phyloP scores from a whole-genome alignment of 2,329 filamentous ascomycete species.

The Aspergillus sp. region DNA sequence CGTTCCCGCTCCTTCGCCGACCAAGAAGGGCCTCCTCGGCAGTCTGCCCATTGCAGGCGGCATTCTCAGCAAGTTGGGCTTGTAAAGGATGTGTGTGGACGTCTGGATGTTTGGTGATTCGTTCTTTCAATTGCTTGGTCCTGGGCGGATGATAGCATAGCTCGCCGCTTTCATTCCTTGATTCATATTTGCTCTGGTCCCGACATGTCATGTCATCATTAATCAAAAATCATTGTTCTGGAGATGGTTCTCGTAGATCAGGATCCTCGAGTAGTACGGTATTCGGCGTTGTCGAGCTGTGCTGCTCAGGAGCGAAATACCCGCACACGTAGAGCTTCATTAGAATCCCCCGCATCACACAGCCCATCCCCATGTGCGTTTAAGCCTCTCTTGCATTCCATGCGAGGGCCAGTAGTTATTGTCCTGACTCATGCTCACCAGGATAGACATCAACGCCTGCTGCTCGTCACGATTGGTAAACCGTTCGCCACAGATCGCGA shows the following conservation, averaged over 20 bases:
- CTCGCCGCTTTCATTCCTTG: neutral
- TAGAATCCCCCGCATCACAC: neutral
- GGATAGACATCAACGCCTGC: neutral
- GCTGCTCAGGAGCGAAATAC: neutral
- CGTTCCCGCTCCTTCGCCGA: neutral
- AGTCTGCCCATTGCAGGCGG: neutral
- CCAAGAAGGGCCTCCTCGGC: neutral
- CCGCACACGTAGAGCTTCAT: neutral
- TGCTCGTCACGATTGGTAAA: neutral
- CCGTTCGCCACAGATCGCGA: neutral
- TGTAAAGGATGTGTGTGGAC: too few species aligned
- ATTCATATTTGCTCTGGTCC: neutral
- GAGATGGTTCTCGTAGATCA: too few species aligned
- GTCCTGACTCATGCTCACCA: neutral
- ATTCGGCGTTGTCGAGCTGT: too few species aligned
- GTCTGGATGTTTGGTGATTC: too few species aligned
- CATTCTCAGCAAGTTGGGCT: neutral
- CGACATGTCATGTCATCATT: too few species aligned
- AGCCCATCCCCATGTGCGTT: neutral
- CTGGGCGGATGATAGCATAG: neutral
- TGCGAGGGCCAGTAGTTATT: neutral
- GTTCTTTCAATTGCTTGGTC: neutral
- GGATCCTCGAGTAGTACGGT: too few species aligned
- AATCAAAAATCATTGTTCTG: too few species aligned
- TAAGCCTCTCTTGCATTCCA: neutral